Evolutionary conservation across 805 yeast genomes (phyloP).

Genomic region (Wickerhamiella galacta): DNA sequence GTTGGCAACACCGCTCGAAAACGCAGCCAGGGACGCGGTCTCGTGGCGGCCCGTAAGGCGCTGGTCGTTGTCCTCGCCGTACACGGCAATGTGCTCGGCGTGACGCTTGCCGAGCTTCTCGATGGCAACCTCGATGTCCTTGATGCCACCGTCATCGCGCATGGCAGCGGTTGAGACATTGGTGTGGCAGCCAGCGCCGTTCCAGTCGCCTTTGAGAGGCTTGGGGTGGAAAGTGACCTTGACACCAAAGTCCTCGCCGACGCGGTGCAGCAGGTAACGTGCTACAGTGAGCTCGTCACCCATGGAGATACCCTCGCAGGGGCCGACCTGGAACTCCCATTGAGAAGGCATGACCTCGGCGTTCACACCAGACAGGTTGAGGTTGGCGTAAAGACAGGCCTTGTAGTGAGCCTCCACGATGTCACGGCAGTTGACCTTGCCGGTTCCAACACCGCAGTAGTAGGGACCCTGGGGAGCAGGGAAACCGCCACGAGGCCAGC

Average conservation of each 20-base stretch:
- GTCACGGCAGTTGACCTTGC: conserved; percentile 95
- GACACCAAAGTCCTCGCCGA: conserved; percentile 97
- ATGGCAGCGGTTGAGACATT: conserved; percentile 83
- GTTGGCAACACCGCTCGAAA: conserved; percentile 97
- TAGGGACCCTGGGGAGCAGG: conserved; percentile 99
- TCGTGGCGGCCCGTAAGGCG: conserved; percentile 98
- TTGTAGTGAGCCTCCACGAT: conserved; percentile 98
- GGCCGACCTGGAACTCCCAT: conserved; percentile 99
- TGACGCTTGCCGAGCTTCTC: conserved; percentile 92
- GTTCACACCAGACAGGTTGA: conserved; percentile 85
- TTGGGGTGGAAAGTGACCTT: conserved; percentile 98
- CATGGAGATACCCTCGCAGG: conserved; percentile 88
- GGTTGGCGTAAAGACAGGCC: conserved; percentile 89
- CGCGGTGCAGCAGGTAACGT: conserved; percentile 80
- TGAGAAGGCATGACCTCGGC: conserved; percentile 99
- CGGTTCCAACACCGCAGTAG: conserved; percentile 99
- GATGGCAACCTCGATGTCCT: conserved; percentile 79
- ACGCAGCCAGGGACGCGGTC: conserved; percentile 83
- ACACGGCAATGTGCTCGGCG: conserved; percentile 84
- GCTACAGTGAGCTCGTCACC: conserved; percentile 97
- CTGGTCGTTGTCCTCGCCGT: conserved; percentile 87
- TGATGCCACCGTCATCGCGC: conserved; percentile 96
- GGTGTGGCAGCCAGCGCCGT: conserved; percentile 99
- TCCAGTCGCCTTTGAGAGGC: conserved; percentile 98
- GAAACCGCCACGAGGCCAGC: conserved; percentile 99